These are phyloP conservation scores for Chalciporus chontae DNA, from an alignment of 768 basidiomycete genomes.

Conservation along the genomic window DNA sequence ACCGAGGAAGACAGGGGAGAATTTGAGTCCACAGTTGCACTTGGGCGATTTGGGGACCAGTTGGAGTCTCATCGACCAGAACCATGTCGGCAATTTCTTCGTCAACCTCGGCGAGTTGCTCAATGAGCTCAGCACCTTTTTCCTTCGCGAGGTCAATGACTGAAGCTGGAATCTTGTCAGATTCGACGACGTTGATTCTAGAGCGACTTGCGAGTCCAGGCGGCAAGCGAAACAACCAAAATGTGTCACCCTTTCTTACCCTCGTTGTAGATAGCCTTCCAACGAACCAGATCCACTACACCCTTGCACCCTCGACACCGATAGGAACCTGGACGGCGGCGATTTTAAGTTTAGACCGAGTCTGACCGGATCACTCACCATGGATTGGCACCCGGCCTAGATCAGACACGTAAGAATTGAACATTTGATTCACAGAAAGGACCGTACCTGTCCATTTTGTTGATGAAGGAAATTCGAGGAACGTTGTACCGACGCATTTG, in stretches of 20 bases:
- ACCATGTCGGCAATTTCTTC: conserved; percentile 92
- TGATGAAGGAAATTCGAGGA: conserved; percentile 93
- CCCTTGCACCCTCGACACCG: conserved; percentile 80
- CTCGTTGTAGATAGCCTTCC: conserved; percentile 93
- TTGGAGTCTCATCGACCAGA: conserved; percentile 81
- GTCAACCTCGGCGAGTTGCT: conserved; percentile 94
- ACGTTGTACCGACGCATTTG: conserved; percentile 98
- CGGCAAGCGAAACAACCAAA: neutral
- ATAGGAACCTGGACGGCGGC: conserved; percentile 95
- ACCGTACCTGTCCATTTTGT: conserved; percentile 92
- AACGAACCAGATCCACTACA: conserved; percentile 90
- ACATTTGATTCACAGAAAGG: no score
- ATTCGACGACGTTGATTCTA: conserved; percentile 74
- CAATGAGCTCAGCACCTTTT: conserved; percentile 90
- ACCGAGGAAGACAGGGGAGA: conserved; percentile 95
- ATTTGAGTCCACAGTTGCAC: conserved; percentile 88
- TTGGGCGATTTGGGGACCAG: conserved; percentile 64
- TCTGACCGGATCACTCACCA: conserved; percentile 93
- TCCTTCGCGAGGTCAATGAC: conserved; percentile 70
- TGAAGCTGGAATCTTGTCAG: conserved; percentile 82
- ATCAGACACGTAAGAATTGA: neutral
- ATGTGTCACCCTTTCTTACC: conserved; percentile 86
- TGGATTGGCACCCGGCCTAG: conserved; percentile 91
- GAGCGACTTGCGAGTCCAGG: conserved; percentile 4
- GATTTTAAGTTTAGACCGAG: conserved; percentile 86